These are phyloP conservation scores for Botrytis hyacinthi DNA, from an alignment of 2,329 filamentous ascomycete genomes.

Conservation along the genomic window DNA sequence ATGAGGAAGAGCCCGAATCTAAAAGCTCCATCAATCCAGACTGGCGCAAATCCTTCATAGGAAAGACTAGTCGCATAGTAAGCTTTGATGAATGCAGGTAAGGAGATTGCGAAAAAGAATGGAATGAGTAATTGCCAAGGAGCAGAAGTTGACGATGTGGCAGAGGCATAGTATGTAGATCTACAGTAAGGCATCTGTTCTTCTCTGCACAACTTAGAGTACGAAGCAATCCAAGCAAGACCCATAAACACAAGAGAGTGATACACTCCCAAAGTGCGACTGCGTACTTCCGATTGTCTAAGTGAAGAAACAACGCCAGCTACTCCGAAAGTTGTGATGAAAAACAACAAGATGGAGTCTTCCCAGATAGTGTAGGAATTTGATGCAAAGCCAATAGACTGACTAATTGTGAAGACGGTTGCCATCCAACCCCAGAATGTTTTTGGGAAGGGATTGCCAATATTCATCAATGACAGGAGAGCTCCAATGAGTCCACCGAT, in stretches of 20 bases:
- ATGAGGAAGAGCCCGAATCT: constrained; percentile 72
- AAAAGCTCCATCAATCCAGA: constrained; percentile 81
- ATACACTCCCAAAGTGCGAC: constrained; percentile 74
- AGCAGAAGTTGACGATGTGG: constrained; percentile 87
- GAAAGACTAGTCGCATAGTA: constrained; percentile 82
- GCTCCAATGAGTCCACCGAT: constrained; percentile 39
- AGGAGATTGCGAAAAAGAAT: constrained; percentile 65
- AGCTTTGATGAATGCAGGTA: constrained; percentile 74
- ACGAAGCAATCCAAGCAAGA: constrained; percentile 75
- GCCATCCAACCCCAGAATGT: constrained; percentile 88
- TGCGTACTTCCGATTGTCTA: constrained; percentile 62
- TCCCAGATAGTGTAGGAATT: constrained; percentile 99
- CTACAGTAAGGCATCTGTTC: constrained; percentile 97
- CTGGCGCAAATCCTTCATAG: constrained; percentile 79
- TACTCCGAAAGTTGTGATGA: constrained; percentile 82
- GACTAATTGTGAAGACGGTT: constrained; percentile 74
- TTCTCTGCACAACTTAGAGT: constrained; percentile 90
- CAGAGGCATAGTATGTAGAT: constrained; percentile 93
- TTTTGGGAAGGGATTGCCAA: constrained; percentile 61
- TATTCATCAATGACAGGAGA: constrained; percentile 40
- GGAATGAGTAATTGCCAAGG: constrained; percentile 85
- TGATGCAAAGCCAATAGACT: constrained; percentile 91
- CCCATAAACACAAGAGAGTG: constrained; percentile 82
- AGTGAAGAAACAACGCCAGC: constrained; percentile 73
- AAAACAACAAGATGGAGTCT: constrained; percentile 89